Conservation (phyloP, 257 asterid species). For the Penstemon davidsonii region DNA sequence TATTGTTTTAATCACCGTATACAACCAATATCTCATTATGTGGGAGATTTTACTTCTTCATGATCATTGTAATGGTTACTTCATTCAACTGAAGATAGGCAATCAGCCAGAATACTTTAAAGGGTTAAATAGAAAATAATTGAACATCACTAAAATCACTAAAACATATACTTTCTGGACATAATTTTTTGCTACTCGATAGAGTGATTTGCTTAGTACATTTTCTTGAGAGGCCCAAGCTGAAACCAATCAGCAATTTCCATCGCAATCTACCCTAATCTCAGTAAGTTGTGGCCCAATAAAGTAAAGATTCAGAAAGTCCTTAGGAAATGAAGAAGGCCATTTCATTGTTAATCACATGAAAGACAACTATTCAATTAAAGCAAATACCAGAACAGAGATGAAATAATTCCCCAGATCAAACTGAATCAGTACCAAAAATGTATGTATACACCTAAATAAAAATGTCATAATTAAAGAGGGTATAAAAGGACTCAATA, state of each 20-base stretch:
- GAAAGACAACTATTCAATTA: not conserved
- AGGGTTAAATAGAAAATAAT: not conserved
- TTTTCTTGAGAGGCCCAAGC: constrained; percentile 18
- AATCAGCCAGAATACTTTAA: constrained; percentile 5
- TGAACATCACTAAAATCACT: constrained; percentile 6
- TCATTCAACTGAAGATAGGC: not conserved
- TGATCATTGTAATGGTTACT: not conserved
- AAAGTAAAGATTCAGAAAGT: constrained; percentile 11
- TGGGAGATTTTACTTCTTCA: constrained; percentile 3
- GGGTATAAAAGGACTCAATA: constrained; percentile 27
- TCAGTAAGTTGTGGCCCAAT: not conserved
- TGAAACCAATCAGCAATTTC: constrained; percentile 3
- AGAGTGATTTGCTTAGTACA: constrained; percentile 1
- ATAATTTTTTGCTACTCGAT: constrained; percentile 6
- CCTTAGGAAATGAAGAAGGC: not conserved
- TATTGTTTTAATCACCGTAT: constrained; percentile 5
- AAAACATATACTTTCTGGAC: not conserved
- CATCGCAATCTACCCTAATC: not conserved
- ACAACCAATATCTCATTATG: constrained; percentile 1
- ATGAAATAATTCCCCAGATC: constrained; percentile 17
- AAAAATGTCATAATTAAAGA: constrained; percentile 8
- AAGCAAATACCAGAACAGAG: constrained; percentile 9
- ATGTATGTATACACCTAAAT: not conserved
- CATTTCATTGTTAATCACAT: constrained; percentile 15
- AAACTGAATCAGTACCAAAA: constrained; percentile 3